phyloP scores from a whole-genome alignment of 129 eudicot species.

The Chrysanthemum seticuspe region DNA sequence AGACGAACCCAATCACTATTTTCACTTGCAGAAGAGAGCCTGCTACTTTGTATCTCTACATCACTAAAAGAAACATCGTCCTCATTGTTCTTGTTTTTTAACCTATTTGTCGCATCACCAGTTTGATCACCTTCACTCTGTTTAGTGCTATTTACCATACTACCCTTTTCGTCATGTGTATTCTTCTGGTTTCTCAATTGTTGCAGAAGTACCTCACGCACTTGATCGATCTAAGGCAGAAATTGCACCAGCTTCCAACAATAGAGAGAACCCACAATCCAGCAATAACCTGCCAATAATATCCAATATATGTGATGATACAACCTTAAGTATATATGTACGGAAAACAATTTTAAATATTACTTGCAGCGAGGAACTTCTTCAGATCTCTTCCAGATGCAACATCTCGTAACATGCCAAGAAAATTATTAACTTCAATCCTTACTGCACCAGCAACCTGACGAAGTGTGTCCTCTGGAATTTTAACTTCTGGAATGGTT shows the following conservation, averaged over 20 bases:
- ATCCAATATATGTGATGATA: conserved; percentile 5
- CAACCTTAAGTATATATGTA: background rate
- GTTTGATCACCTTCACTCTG: background rate
- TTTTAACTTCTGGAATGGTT: conserved; percentile 59
- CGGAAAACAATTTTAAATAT: background rate
- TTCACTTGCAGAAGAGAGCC: conserved; percentile 41
- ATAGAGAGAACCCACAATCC: conserved; percentile 73
- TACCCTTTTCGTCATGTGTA: conserved; percentile 11
- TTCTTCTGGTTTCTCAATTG: conserved; percentile 43
- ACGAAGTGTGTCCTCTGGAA: conserved; percentile 56
- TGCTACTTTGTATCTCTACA: conserved; percentile 37
- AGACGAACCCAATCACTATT: conserved; percentile 55
- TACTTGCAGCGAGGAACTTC: conserved; percentile 66
- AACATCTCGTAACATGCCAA: conserved; percentile 46
- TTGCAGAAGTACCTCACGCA: conserved; percentile 49
- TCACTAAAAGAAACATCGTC: conserved; percentile 66
- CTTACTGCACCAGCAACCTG: conserved; percentile 54
- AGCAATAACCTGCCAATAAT: conserved; percentile 46
- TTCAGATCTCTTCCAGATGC: conserved; percentile 74
- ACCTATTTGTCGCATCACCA: conserved; percentile 12
- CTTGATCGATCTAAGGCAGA: conserved; percentile 50
- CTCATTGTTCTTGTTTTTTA: conserved; percentile 21
- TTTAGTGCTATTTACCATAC: conserved; percentile 2
- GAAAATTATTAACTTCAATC: conserved; percentile 53
- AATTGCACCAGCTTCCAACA: conserved; percentile 57